Evolutionary conservation across 176 grass and related monocot species (phyloP), one percentile per base, ranked within the genome.

Genomic region (Zizania latifolia): DNA sequence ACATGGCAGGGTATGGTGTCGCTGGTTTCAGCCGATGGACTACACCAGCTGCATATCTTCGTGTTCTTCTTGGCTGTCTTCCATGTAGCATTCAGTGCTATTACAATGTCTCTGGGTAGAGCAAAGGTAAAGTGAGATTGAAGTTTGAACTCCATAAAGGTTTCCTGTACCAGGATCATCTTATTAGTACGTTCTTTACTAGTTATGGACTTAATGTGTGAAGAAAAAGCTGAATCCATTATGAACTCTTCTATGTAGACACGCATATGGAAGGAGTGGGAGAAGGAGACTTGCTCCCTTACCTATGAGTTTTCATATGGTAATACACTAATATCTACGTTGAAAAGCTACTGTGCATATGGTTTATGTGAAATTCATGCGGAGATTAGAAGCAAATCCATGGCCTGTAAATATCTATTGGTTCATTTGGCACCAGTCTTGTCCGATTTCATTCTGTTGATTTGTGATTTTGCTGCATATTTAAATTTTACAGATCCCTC

Each of bases 11-110:
- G 89, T 35, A 90, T 82, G 78, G 95, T 88, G 41, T 84, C 89
- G 31, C 84, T 98, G 62, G 84, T 98, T 75, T 94, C 95, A 54
- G 2, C 63, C 4, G 76, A 84, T 19, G 86, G 81, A 67, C 43
- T 98, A 51, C 91, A 98, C 56, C 86, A 94, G 72, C 68, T 98
- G 68, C 95, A 98, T 32, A 82, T 98, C 63, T 90, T 98, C 65
- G 77, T 98, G 29, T 98, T 98, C 62, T 94, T 98, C 84, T 67
- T 98, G 84, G 95, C 95, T 4, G 78, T 94, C 76, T 70, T 90
- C 82, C 95, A 98, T 73, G 89, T 98, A 6, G 55, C 61, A 4
- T 94, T 85, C 68, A 98, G 86, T 76, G 89, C 76, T 59, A 33
- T 91, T 54, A 87, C 79, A 35, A 98, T 98, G 91, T 78, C 58